These are phyloP conservation scores for Tieghemostelium lacteum DNA, from an alignment of 78 protist species.

Conservation along the genomic window DNA sequence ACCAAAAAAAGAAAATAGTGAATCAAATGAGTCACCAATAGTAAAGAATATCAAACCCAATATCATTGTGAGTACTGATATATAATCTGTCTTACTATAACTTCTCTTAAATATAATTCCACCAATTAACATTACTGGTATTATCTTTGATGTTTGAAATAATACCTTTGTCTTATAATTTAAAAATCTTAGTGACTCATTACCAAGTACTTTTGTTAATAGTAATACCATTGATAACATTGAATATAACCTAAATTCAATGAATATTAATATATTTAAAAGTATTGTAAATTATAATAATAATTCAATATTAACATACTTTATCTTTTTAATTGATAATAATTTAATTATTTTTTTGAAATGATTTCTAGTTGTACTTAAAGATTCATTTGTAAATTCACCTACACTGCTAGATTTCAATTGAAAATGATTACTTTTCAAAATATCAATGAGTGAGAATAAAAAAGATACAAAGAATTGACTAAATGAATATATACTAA, in stretches of 20 bases:
- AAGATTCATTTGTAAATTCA: not conserved
- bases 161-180: constrained; percentile 44
- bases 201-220: constrained; percentile 36
- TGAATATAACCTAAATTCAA: constrained; percentile 17
- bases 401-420: not conserved
- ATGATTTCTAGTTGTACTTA: not conserved
- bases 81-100: constrained; percentile 6
- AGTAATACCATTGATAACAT: constrained; percentile 31
- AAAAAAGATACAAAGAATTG: constrained; percentile 66
- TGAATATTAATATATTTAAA: not conserved
- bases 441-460: constrained; percentile 22
- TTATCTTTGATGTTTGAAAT: constrained; percentile 55
- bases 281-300: not conserved
- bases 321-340: constrained; percentile 45
- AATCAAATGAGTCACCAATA: constrained; percentile 36
- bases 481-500: constrained; percentile 35
- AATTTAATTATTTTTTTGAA: no score
- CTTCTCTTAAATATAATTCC: constrained; percentile 37
- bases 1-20: constrained; percentile 21
- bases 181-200: constrained; percentile 54
- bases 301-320: not conserved
- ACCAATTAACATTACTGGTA: constrained; percentile 72
- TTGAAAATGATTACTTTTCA: not conserved
- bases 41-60: constrained; percentile 22
- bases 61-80: constrained; percentile 36